Percentiles rank a stretch among this genome's conserved stretches.
These are phyloP conservation scores for Lignosus rhinocerotis DNA, from an alignment of 1,284 basidiomycete species.

Conservation along the genomic window DNA sequence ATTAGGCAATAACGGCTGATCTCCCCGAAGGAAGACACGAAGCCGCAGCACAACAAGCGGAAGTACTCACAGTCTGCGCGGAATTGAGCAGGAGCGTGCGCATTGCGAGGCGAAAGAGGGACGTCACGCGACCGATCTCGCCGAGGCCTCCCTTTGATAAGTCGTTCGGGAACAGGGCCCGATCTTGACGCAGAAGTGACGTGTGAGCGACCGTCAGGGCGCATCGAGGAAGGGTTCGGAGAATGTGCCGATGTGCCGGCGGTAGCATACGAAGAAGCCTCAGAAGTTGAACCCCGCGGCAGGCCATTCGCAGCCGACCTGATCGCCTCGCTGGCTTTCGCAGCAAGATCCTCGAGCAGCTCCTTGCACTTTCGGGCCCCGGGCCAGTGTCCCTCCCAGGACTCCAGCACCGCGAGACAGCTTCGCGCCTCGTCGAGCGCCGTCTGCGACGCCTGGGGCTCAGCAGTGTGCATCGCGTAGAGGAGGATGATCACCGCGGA, in stretches of 20 bases:
- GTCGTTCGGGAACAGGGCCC: slow-evolving; percentile 39
- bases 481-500: slow-evolving; percentile 86
- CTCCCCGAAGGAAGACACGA: slow-evolving; percentile 23
- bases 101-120: slow-evolving; percentile 54
- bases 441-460: slow-evolving; percentile 62
- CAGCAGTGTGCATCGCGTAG: slow-evolving; percentile 83
- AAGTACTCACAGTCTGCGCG: slow-evolving; percentile 63
- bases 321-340: slow-evolving; percentile 69
- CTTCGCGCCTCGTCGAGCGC: slow-evolving; percentile 84
- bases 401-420: slow-evolving; percentile 69
- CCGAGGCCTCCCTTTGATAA: slow-evolving; percentile 53
- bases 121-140: slow-evolving; percentile 65
- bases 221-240: slow-evolving; percentile 20
- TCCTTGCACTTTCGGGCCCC: slow-evolving; percentile 86
- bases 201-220: slow-evolving; percentile 16
- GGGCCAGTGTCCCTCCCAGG: slow-evolving; percentile 88
- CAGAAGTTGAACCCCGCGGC: slow-evolving; percentile 20
- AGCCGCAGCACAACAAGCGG: slow-evolving; percentile 8
- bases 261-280: slow-evolving; percentile 19
- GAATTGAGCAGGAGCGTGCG: slow-evolving; percentile 60
- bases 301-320: slow-evolving; percentile 30
- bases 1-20: slow-evolving; percentile 24
- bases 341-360: slow-evolving; percentile 65
- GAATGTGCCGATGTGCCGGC: slow-evolving; percentile 25
- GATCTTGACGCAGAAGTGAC: slow-evolving; percentile 26